A percentile compares a stretch with the other conserved stretches of the same genome.
Conservation (phyloP, 2,329 filamentous ascomycete species). For the Drechslerella dactyloides region DNA sequence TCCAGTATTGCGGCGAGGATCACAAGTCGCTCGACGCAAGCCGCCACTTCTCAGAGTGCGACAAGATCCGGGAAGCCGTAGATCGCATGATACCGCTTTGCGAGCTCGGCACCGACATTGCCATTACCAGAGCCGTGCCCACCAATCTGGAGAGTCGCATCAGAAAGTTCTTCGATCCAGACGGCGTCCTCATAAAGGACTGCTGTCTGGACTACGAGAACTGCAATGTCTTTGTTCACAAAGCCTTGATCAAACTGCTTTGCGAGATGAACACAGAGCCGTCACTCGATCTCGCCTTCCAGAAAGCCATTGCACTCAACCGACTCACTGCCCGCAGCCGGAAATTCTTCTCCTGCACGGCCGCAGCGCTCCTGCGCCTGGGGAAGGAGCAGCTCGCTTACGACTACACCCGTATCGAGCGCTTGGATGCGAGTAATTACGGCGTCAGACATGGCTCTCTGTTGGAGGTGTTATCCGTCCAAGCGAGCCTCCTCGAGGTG, state of each 20-base stretch:
- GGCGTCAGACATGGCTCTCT: background rate
- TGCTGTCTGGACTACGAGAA: background rate
- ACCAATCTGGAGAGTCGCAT: background rate
- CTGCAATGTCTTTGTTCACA: background rate
- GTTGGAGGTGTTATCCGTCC: background rate
- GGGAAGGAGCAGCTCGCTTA: background rate
- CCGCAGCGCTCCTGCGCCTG: background rate
- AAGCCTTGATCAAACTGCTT: conserved; percentile 4
- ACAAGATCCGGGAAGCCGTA: background rate
- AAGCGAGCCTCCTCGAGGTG: background rate
- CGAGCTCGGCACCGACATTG: background rate
- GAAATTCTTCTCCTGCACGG: conserved; percentile 1
- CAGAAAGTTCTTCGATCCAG: background rate
- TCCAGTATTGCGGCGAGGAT: conserved; percentile 24
- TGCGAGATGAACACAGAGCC: conserved; percentile 10
- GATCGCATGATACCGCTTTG: background rate
- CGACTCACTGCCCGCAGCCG: background rate
- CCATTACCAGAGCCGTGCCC: background rate
- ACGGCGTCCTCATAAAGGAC: background rate
- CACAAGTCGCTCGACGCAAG: conserved; percentile 11
- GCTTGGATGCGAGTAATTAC: background rate
- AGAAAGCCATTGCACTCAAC: conserved; percentile 10
- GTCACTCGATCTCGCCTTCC: conserved; percentile 6
- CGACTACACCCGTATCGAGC: background rate
- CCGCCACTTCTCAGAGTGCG: conserved; percentile 5